Percentiles rank a stretch among this genome's conserved stretches.
Evolutionary conservation across 441 rosid genomes (phyloP).

Genomic region (Cnidoscolus chayamansa): DNA sequence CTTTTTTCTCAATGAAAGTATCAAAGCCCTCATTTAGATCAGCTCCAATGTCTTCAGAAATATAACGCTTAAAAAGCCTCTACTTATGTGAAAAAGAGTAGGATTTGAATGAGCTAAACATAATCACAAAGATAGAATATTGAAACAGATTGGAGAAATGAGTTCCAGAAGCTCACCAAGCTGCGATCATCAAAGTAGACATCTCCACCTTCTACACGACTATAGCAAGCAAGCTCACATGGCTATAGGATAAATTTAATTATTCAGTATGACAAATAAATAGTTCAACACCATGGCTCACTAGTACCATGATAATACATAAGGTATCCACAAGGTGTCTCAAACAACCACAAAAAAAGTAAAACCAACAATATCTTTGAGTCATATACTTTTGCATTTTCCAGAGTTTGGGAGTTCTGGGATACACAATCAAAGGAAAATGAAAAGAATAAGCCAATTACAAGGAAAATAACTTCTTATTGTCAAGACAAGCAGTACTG

Average conservation of each 20-base stretch:
- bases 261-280: constrained; percentile 15
- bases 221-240: constrained; percentile 79
- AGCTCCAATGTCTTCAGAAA: constrained; percentile 80
- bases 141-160: constrained; percentile 12
- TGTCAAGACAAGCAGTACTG: too few species aligned
- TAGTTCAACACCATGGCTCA: background rate
- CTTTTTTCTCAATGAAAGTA: constrained; percentile 73
- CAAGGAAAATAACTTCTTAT: too few species aligned
- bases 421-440: too few species aligned
- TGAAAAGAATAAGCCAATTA: too few species aligned
- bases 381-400: too few species aligned
- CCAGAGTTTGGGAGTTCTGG: too few species aligned
- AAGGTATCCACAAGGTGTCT: background rate
- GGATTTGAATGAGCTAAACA: constrained; percentile 18
- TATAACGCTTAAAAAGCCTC: constrained; percentile 84
- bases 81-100: constrained; percentile 29
- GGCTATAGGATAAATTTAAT: constrained; percentile 48
- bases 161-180: constrained; percentile 52
- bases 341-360: constrained; percentile 8
- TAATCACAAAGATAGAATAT: constrained; percentile 16
- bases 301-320: background rate
- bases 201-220: constrained; percentile 81
- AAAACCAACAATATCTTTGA: background rate
- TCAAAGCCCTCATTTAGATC: constrained; percentile 91
- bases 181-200: constrained; percentile 72